Base-by-base conservation (phyloP, 225 moss, liverwort and hornwort species). In the Pseudoscleropodium purum region DNA sequence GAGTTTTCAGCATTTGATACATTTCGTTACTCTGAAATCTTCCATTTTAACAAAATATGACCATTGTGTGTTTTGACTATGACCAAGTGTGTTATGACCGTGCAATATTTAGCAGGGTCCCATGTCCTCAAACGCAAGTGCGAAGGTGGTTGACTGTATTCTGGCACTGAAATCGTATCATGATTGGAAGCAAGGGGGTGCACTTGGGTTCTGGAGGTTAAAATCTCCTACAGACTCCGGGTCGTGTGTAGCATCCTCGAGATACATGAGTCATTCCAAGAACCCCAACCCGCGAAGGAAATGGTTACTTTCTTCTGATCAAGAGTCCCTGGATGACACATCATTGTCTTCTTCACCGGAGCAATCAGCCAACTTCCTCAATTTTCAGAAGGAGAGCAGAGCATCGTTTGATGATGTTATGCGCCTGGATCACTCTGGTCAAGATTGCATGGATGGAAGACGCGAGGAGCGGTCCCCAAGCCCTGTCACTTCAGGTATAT, bases 141-240 rank as follows among this genome's bases (percentile, higher is more conserved):
- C 89, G 89, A 95, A 95, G 75, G 61, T 95, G 86, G 93, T 95
- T 59, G 95, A 94, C 68, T 95, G 94, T 75, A 89, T 95, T 81
- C 87, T 95, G 89, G 95, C 93, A 72, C 85, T 95, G 67, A 95
- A 93, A 54, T 94, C 95, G 45, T 95, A 91, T 87, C 94, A 95
- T 59, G 92, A 94, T 86, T 95, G 95, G 95, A 94, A 93, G 92
- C 92, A 94, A 87, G 94, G 95, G 57, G 95, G 95, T 31, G 95
- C 90, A 66, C 89, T 94, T 76, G 95, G 94, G 34, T 94, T 95
- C 86, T 95, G 95, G 95, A 95, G 93, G 87, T 87, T 94, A n/a
- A 94, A 94, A 85, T 94, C 94, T 90, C 93, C 95, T 52, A 87
- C 82, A 49, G 86, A 76, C 76, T 87, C 90, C 34, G 92, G 87